A percentile compares a stretch with the other conserved stretches of the same genome.
Conservation (phyloP, 73 alveolate genomes). For the Stentor roeselii region DNA sequence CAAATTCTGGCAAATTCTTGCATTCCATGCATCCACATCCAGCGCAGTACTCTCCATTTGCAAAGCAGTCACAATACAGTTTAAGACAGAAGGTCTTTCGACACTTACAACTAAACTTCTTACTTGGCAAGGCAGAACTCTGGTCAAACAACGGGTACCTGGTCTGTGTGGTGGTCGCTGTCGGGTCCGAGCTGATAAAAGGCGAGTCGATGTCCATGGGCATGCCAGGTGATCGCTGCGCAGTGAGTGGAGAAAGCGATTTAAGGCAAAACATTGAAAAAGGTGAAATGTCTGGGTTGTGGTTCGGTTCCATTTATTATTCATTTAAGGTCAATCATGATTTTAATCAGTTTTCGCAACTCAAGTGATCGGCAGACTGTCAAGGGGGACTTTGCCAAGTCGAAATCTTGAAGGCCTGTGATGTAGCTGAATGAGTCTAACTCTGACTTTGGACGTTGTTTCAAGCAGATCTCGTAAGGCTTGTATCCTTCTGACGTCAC, state of each 20-base stretch:
- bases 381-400: background rate
- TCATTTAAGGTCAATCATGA: no score
- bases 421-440: background rate
- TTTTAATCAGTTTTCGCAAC: background rate
- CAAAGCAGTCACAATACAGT: slow-evolving; percentile 67
- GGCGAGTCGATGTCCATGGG: slow-evolving; percentile 1
- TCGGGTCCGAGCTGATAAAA: background rate
- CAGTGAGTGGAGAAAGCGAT: background rate
- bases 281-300: background rate
- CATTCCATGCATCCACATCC: slow-evolving; percentile 58
- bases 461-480: background rate
- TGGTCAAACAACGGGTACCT: background rate
- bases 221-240: background rate
- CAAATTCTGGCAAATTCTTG: slow-evolving; percentile 47
- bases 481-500: background rate
- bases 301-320: background rate
- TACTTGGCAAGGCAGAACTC: background rate
- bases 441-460: no score
- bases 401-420: background rate
- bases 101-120: slow-evolving; percentile 44
- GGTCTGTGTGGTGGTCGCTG: background rate
- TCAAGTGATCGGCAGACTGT: background rate
- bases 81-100: slow-evolving; percentile 55
- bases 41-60: slow-evolving; percentile 51
- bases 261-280: background rate